Conservation (phyloP, 2,329 filamentous ascomycete genomes). For the Penicillium sumatraense region DNA sequence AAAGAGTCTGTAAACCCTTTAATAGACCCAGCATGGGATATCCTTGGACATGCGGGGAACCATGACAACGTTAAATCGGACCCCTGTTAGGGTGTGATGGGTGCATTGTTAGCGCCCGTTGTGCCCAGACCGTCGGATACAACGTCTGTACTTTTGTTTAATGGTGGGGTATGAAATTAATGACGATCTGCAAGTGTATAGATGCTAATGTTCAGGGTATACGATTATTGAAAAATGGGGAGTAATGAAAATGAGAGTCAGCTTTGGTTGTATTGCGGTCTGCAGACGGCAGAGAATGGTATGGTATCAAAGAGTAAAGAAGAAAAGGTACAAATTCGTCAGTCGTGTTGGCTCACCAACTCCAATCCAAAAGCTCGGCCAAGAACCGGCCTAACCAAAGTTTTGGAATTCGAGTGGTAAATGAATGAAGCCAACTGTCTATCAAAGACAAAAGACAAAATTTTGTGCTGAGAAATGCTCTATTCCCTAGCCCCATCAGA, state of each 20-base stretch:
- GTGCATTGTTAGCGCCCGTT: not conserved
- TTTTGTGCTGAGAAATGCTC: constrained; percentile 3
- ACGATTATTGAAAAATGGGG: not conserved
- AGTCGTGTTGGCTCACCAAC: not conserved
- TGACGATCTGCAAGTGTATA: not conserved
- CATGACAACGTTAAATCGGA: not conserved
- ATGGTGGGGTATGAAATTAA: not conserved
- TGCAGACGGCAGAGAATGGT: not conserved
- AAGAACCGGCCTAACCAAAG: not conserved
- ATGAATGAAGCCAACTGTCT: constrained; percentile 5
- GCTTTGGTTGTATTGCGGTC: not conserved
- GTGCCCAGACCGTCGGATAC: not conserved
- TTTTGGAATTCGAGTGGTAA: not conserved
- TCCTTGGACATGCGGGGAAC: not conserved
- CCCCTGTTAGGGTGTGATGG: not conserved
- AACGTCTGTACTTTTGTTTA: not conserved
- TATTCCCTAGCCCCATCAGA: not conserved
- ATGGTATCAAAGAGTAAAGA: constrained; percentile 1
- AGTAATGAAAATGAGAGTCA: not conserved
- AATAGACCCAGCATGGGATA: too few species aligned
- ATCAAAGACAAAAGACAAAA: constrained; percentile 2
- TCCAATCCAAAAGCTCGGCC: not conserved
- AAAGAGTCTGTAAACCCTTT: too few species aligned
- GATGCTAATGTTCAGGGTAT: not conserved
- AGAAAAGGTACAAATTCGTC: not conserved